Conservation (phyloP, 345 rosid genomes). For the Hypericum perforatum region DNA sequence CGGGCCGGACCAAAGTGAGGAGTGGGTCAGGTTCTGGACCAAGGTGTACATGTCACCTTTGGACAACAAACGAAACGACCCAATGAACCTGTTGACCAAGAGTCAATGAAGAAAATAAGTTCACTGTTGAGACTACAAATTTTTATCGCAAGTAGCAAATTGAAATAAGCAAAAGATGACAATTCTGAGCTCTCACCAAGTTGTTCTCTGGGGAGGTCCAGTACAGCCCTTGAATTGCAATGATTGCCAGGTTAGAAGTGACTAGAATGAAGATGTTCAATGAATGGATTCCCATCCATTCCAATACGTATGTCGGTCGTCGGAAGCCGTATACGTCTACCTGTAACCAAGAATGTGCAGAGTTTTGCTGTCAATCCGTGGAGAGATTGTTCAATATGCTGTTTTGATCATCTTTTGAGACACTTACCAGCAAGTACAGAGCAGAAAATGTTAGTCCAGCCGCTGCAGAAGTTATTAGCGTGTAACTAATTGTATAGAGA, state of each 20-base stretch:
- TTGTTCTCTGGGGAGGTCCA: constrained; percentile 26
- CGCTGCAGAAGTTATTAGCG: constrained; percentile 33
- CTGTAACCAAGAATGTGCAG: constrained; percentile 10
- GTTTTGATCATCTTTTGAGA: background rate
- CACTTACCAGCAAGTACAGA: constrained; percentile 30
- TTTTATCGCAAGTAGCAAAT: background rate
- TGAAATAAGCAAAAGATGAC: background rate
- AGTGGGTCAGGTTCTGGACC: background rate
- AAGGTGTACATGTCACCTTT: constrained; percentile 6
- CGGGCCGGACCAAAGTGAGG: too few relatives aligned
- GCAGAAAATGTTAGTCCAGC: constrained; percentile 32
- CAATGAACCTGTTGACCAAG: constrained; percentile 25
- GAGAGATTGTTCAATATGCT: background rate
- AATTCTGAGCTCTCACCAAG: constrained; percentile 17
- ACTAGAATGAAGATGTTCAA: constrained; percentile 29
- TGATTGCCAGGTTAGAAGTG: constrained; percentile 27
- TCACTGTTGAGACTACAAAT: background rate
- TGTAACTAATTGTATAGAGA: constrained; percentile 29
- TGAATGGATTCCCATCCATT: constrained; percentile 44
- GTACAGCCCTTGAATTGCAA: constrained; percentile 34
- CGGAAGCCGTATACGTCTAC: constrained; percentile 31
- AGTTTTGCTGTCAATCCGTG: background rate
- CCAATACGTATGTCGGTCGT: constrained; percentile 17
- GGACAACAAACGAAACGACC: constrained; percentile 17
- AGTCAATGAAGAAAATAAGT: constrained; percentile 4